phyloP scores from a whole-genome alignment of 2,329 filamentous ascomycete species.

The Sphaerostilbella broomeana region DNA sequence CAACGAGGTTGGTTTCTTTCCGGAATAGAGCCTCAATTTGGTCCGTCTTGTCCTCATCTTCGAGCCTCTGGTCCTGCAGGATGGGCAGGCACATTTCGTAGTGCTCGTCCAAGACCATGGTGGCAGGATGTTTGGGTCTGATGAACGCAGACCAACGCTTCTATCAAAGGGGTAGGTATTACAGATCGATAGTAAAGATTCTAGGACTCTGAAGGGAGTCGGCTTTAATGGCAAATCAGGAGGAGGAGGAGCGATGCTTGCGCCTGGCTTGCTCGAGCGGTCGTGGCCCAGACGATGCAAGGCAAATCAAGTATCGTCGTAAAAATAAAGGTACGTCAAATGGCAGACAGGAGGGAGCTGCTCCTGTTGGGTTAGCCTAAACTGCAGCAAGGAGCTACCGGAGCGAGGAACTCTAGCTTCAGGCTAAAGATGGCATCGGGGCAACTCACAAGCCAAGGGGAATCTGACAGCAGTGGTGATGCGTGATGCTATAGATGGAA shows the following conservation, averaged over 20 bases:
- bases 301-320: not conserved
- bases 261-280: not conserved
- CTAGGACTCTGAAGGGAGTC: not conserved
- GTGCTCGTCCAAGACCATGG: slow-evolving; percentile 86
- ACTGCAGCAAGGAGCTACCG: not conserved
- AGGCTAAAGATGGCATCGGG: too few relatives aligned
- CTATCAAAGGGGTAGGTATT: slow-evolving; percentile 3
- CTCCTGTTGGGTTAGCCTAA: not conserved
- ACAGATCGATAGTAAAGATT: not conserved
- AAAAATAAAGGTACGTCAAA: not conserved
- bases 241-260: not conserved
- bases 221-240: not conserved
- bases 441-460: too few relatives aligned
- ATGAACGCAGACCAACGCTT: slow-evolving; percentile 5
- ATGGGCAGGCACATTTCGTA: slow-evolving; percentile 89
- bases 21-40: slow-evolving; percentile 79
- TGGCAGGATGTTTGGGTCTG: slow-evolving; percentile 24
- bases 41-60: slow-evolving; percentile 95
- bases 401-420: too few relatives aligned
- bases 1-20: slow-evolving; percentile 68
- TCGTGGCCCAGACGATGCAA: not conserved
- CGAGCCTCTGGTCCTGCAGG: slow-evolving; percentile 71
- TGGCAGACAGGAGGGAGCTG: not conserved
- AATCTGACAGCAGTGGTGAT: not conserved
- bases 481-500: slow-evolving; percentile 4